Percentiles rank a stretch among this genome's conserved stretches.
phyloP scores from a whole-genome alignment of 148 eudicot species.

The Chenopodium berlandieri region DNA sequence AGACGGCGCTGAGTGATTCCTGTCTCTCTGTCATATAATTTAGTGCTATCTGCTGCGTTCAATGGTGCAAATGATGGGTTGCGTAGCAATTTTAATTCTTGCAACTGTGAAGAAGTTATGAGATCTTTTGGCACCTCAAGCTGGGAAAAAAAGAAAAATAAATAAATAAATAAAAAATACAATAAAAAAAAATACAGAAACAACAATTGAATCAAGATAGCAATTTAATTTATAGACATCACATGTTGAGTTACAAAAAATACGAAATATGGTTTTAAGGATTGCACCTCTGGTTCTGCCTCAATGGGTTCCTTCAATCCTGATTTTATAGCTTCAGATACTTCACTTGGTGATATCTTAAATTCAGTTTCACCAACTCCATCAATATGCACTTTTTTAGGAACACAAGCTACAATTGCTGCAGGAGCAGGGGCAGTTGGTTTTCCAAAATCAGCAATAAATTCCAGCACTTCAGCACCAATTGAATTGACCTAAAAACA shows the following conservation, averaged over 20 bases:
- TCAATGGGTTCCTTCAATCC: slow-evolving; percentile 90
- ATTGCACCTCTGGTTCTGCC: slow-evolving; percentile 88
- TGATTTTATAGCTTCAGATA: slow-evolving; percentile 70
- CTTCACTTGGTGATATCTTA: slow-evolving; percentile 72
- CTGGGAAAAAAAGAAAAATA: slow-evolving; percentile 44
- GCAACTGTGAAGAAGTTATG: slow-evolving; percentile 53
- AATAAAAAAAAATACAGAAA: slow-evolving; percentile 21
- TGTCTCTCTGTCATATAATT: slow-evolving; percentile 67
- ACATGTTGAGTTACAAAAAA: not conserved
- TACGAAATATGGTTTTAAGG: slow-evolving; percentile 14
- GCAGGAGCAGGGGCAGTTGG: slow-evolving; percentile 96
- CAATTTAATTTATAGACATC: not conserved
- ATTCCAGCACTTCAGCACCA: slow-evolving; percentile 89
- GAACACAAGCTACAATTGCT: slow-evolving; percentile 98
- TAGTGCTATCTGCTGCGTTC: slow-evolving; percentile 40
- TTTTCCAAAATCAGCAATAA: slow-evolving; percentile 78
- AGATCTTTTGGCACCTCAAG: slow-evolving; percentile 97
- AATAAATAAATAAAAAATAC: too few species aligned
- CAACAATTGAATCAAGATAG: slow-evolving; percentile 8
- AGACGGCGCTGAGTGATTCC: slow-evolving; percentile 85
- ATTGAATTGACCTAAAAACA: slow-evolving; percentile 67
- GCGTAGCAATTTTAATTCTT: slow-evolving; percentile 53
- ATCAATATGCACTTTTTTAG: slow-evolving; percentile 73
- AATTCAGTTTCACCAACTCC: slow-evolving; percentile 78
- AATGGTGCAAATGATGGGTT: slow-evolving; percentile 63